phyloP scores from a whole-genome alignment of 2,329 filamentous ascomycete genomes.

The Canariomyces notabilis region DNA sequence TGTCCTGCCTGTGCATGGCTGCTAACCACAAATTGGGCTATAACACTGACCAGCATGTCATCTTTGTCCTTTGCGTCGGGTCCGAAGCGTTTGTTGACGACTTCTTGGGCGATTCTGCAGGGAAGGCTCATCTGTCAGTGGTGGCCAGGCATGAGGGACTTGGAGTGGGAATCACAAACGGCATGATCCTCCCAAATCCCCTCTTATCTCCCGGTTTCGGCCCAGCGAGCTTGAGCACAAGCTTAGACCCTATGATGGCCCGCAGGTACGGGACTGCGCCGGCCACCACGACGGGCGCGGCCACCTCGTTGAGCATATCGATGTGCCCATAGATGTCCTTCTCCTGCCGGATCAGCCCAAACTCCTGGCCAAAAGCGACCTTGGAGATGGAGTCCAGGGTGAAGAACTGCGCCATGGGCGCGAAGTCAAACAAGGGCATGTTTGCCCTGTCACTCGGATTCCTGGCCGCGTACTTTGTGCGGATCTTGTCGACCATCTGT shows the following conservation, averaged over 20 bases:
- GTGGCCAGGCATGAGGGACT: neutral
- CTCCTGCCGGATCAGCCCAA: conserved; percentile 40
- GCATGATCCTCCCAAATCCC: conserved; percentile 28
- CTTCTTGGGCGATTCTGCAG: conserved; percentile 40
- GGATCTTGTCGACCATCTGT: conserved; percentile 17
- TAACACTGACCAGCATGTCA: conserved; percentile 49
- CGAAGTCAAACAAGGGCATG: conserved; percentile 39
- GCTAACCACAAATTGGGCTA: no score
- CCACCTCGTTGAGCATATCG: conserved; percentile 28
- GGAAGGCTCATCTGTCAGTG: neutral
- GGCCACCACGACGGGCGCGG: neutral
- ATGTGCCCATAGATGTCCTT: conserved; percentile 42
- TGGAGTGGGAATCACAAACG: conserved; percentile 17
- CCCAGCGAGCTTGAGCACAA: conserved; percentile 33
- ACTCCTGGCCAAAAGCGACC: conserved; percentile 44
- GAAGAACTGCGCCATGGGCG: conserved; percentile 41
- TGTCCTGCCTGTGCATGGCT: neutral
- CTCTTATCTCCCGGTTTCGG: conserved; percentile 32
- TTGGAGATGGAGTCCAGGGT: conserved; percentile 49
- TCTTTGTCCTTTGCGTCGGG: conserved; percentile 36
- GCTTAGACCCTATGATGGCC: conserved; percentile 30
- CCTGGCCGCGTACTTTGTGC: conserved; percentile 18
- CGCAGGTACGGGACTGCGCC: conserved; percentile 39
- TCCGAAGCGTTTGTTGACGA: conserved; percentile 41
- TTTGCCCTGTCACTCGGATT: neutral